Evolutionary conservation across 2,329 filamentous ascomycete genomes (phyloP).

Genomic region (Magnaporthiopsis incrustans): DNA sequence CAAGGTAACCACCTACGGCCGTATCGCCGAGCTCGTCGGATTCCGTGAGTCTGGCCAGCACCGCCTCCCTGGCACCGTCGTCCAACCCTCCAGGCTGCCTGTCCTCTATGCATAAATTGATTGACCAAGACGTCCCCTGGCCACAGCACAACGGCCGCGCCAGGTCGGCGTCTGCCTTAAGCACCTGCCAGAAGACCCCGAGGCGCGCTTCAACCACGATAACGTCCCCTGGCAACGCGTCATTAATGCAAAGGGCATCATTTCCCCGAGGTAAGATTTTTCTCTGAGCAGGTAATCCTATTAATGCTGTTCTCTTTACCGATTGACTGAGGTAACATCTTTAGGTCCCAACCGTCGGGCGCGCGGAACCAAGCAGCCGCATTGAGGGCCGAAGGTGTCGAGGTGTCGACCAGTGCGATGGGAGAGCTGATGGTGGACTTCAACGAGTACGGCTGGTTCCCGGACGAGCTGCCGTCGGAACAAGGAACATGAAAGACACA

Average conservation of each 20-base stretch:
- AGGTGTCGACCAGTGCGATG: constrained; percentile 35
- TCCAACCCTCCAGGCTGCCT: not conserved
- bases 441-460: constrained; percentile 48
- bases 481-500: not conserved
- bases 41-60: constrained; percentile 47
- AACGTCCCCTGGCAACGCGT: constrained; percentile 95
- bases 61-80: not conserved
- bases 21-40: constrained; percentile 65
- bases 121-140: not conserved
- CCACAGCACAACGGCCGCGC: constrained; percentile 58
- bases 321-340: not conserved
- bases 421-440: constrained; percentile 47
- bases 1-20: constrained; percentile 80
- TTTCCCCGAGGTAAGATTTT: constrained; percentile 63
- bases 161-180: constrained; percentile 91
- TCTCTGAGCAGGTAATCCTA: not conserved
- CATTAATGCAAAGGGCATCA: constrained; percentile 77
- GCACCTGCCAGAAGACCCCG: constrained; percentile 57
- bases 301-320: too few species aligned
- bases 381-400: constrained; percentile 43
- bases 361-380: constrained; percentile 42
- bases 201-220: constrained; percentile 54
- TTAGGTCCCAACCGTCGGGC: constrained; percentile 40
- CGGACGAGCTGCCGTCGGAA: constrained; percentile 38
- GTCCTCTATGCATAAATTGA: not conserved